Evolutionary conservation across 768 basidiomycete genomes (phyloP), one percentile per base, ranked within the genome.

Genomic region (Boletus patriciae): DNA sequence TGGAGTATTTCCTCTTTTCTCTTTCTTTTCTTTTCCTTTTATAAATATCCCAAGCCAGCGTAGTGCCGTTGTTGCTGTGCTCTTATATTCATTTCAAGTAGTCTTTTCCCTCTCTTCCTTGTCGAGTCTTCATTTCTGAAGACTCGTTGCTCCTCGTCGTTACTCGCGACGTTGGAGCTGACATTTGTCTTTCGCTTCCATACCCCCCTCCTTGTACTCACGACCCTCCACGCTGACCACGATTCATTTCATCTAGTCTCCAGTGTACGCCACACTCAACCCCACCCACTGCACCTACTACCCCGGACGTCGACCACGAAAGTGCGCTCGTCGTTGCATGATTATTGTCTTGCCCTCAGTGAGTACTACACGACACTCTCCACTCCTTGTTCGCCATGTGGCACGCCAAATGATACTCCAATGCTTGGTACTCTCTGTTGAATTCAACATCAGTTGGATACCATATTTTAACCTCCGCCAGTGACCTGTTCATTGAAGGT

Each of bases 281-380:
- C 38, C 59, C 63, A 73, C 71, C 63, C 71, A 54, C 68, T 60
- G 66, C 60, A 58, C 63, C 62, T 63, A 50, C 62, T 60, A 57
- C 66, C 63, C 59, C 57, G 50, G 61, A 58, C 68, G 63, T 64
- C 67, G 70, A 63, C 65, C 61, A 78, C 72, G 77, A 80, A 79
- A 79, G 54, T 62, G 66, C 63, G 53, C 43, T 60, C 56, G 60
- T 65, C 70, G 65, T 77, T 73, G 78, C 67, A 79, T 78, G 79
- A 73, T 65, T 56, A 67, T 64, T 61, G 70, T 70, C 68, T 67
- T 69, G 59, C 59, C 67, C 59, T 66, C 59, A 57, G 78, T 78
- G 68, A 78, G 76, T 76, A 52, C 40, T 38, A 15, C 40, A 42
- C 21, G 0, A n/a, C 42, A 6, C 21, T 33, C 55, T 57, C 51